phyloP scores from a whole-genome alignment of 768 basidiomycete genomes.

The Auriculariales sp. region DNA sequence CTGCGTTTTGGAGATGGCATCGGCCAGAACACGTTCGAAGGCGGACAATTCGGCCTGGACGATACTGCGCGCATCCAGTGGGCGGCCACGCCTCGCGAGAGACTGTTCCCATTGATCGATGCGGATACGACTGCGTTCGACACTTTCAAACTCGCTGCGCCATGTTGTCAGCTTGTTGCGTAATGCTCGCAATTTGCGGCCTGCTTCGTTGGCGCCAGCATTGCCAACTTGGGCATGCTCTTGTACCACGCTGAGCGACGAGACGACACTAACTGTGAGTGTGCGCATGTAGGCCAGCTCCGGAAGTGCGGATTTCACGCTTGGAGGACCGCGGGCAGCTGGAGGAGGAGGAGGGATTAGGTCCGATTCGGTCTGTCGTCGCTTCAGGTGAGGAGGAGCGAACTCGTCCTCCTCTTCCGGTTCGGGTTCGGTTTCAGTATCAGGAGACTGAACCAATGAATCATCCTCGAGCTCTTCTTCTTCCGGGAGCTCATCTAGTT shows the following conservation, averaged over 20 bases:
- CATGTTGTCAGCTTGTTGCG: slow-evolving; percentile 74
- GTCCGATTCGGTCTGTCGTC: neutral
- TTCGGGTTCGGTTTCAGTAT: slow-evolving; percentile 30
- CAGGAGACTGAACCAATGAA: slow-evolving; percentile 41
- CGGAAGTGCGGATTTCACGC: slow-evolving; percentile 43
- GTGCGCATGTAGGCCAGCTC: slow-evolving; percentile 60
- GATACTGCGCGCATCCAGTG: slow-evolving; percentile 49
- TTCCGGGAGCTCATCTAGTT: slow-evolving; percentile 17
- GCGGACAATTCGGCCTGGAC: slow-evolving; percentile 69
- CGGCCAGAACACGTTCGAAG: slow-evolving; percentile 56
- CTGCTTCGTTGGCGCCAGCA: slow-evolving; percentile 72
- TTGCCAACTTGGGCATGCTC: slow-evolving; percentile 84
- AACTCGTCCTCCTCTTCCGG: slow-evolving; percentile 25
- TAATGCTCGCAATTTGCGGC: slow-evolving; percentile 70
- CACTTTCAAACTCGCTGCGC: slow-evolving; percentile 73
- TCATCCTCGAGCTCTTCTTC: slow-evolving; percentile 29
- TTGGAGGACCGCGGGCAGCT: slow-evolving; percentile 32
- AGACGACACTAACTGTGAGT: slow-evolving; percentile 58
- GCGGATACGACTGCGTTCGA: slow-evolving; percentile 58
- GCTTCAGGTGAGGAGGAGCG: neutral
- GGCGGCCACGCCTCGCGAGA: slow-evolving; percentile 26
- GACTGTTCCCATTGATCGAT: slow-evolving; percentile 70
- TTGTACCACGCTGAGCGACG: slow-evolving; percentile 62
- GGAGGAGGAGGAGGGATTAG: slow-evolving; percentile 20
- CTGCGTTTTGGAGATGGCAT: slow-evolving; percentile 62